Evolutionary conservation across 2,329 filamentous ascomycete genomes (phyloP), one percentile per base, ranked within the genome.

Genomic region (Penicillium psychrosexuale): DNA sequence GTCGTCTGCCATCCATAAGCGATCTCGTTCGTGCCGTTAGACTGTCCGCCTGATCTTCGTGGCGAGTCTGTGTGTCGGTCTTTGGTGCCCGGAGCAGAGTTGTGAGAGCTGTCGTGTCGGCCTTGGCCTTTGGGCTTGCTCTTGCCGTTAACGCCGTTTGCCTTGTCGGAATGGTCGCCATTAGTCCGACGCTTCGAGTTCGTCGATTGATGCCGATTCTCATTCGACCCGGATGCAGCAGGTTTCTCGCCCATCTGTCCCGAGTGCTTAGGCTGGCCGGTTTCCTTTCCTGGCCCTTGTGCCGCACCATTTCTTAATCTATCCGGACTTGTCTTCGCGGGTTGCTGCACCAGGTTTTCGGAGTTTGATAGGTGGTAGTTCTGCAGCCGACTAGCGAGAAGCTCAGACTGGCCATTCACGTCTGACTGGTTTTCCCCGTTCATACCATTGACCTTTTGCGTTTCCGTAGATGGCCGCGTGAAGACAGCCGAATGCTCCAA

Each of bases 1-100:
- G 73, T 75, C 3, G 72, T 77, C 61, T 78, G 75, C 76, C 76
- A 78, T 50, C 71, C 68, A 17, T 72, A 68, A 6, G 58, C 53
- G 15, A 59, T 43, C 7, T 69, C 61, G 30, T 59, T 53, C 9
- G 63, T 45, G 6, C 68, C 71, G 51, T 74, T 75, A 15, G 59
- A 33, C 11, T 47, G 37, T 33, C 47, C 56, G 17, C 56, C 53
- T 5, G 56, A 48, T 52, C 73, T 74, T 13, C 70, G 68, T 8
- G 62, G 42, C 4, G 60, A 48, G 37, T 69, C 67, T 6, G 52
- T 19, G 46, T 68, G 64, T n/a, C 67, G 65, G 38, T 74, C 71
- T 45, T 70, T 72, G 7, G 50, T 53, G 8, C 53, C 47, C 7
- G 53, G 31, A 12, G 59, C 52, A 34, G 55, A 30, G n/a, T 63